Conservation (phyloP, 2,329 filamentous ascomycete species). For the Westerdykella ornata region DNA sequence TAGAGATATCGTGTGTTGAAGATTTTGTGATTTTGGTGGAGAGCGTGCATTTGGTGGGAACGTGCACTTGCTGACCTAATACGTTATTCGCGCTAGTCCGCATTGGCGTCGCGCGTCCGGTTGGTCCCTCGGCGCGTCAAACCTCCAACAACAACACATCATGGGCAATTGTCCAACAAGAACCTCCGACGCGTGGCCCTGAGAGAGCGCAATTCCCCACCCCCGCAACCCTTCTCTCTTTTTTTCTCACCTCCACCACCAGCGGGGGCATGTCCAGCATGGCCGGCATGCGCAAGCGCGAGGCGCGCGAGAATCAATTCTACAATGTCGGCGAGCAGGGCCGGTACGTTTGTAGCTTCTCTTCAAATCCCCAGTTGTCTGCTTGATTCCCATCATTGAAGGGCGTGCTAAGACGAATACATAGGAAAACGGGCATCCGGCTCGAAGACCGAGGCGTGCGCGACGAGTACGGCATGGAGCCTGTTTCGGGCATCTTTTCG, state of each 20-base stretch:
- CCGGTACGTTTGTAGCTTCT: slow-evolving; percentile 22
- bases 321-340: slow-evolving; percentile 38
- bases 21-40: too few species aligned
- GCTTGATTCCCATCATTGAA: not conserved
- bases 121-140: too few species aligned
- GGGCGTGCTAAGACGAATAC: slow-evolving; percentile 7
- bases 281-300: slow-evolving; percentile 30
- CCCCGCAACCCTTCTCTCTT: not conserved
- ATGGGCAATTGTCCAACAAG: too few species aligned
- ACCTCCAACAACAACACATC: too few species aligned
- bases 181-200: too few species aligned
- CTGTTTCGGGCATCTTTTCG: slow-evolving; percentile 80
- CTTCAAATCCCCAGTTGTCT: slow-evolving; percentile 3
- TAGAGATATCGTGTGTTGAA: too few species aligned
- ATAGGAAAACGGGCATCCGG: slow-evolving; percentile 82
- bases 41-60: too few species aligned
- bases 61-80: too few species aligned
- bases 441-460: slow-evolving; percentile 70
- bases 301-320: slow-evolving; percentile 37
- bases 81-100: too few species aligned
- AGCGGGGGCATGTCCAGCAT: slow-evolving; percentile 17
- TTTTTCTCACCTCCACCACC: slow-evolving; percentile 4
- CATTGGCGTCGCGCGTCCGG: too few species aligned
- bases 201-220: too few species aligned
- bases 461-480: slow-evolving; percentile 89